phyloP scores from a whole-genome alignment of 148 eudicot species.

The Rhododendron kiyosumense region DNA sequence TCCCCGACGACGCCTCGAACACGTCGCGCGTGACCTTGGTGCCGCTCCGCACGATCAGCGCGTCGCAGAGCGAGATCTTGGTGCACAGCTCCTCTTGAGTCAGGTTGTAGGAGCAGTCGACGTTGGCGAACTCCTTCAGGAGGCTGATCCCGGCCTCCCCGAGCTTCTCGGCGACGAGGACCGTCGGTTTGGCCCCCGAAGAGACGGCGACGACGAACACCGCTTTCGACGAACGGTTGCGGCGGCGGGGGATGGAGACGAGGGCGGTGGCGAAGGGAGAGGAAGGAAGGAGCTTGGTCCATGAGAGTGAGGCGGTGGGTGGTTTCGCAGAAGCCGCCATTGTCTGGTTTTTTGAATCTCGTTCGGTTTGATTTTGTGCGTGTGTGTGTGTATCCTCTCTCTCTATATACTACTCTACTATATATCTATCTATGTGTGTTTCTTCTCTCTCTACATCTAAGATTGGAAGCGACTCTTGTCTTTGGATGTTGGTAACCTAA shows the following conservation, averaged over 20 bases:
- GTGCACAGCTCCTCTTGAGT: slow-evolving; percentile 81
- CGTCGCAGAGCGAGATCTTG: slow-evolving; percentile 89
- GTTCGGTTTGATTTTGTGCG: background rate
- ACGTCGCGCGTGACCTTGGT: slow-evolving; percentile 87
- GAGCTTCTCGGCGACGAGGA: slow-evolving; percentile 84
- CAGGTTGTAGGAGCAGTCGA: slow-evolving; percentile 78
- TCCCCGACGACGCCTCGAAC: slow-evolving; percentile 78
- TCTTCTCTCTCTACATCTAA: background rate
- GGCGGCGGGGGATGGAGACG: slow-evolving; percentile 18
- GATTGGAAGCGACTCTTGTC: background rate
- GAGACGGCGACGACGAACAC: slow-evolving; percentile 21
- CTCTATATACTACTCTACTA: no score
- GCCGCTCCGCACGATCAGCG: slow-evolving; percentile 76
- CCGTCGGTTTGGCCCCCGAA: slow-evolving; percentile 62
- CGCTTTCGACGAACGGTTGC: background rate
- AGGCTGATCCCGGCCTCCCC: slow-evolving; percentile 73
- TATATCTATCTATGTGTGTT: background rate
- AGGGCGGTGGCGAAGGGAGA: slow-evolving; percentile 22
- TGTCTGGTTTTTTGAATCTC: background rate
- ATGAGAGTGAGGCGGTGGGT: slow-evolving; percentile 28
- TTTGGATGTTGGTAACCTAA: background rate
- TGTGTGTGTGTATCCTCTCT: background rate
- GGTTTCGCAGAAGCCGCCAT: slow-evolving; percentile 31
- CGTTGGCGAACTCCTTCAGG: slow-evolving; percentile 63
- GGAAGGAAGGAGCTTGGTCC: slow-evolving; percentile 21